These are phyloP conservation scores for Candida labiduridarum DNA, from an alignment of 1,139 yeast genomes.

Conservation along the genomic window DNA sequence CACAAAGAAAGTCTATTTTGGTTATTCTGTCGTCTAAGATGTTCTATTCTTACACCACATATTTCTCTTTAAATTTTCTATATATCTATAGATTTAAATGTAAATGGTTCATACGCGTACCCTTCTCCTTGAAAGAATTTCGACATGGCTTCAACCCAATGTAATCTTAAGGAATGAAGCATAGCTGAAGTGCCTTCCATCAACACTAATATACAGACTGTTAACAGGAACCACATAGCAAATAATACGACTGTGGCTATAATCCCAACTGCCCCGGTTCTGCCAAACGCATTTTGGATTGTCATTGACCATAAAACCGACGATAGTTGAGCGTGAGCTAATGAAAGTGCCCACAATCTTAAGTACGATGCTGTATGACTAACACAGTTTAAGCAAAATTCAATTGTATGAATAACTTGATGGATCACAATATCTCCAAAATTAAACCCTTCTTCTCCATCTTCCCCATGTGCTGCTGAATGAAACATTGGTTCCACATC, in stretches of 20 bases:
- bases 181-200: conserved; percentile 99
- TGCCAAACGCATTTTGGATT: conserved; percentile 72
- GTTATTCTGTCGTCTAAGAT: not conserved
- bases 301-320: conserved; percentile 97
- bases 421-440: conserved; percentile 96
- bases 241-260: conserved; percentile 74
- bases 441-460: conserved; percentile 56
- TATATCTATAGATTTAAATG: conserved; percentile 39
- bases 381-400: conserved; percentile 95
- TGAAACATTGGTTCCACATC: conserved; percentile 49
- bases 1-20: not conserved
- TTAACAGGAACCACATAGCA: conserved; percentile 92
- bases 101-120: conserved; percentile 80
- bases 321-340: conserved; percentile 96
- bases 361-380: conserved; percentile 98
- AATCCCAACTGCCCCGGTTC: conserved; percentile 69
- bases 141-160: conserved; percentile 99
- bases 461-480: conserved; percentile 25
- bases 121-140: conserved; percentile 98
- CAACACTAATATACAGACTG: conserved; percentile 86
- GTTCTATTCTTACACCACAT: not conserved
- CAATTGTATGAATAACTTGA: conserved; percentile 97
- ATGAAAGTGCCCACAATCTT: conserved; percentile 94
- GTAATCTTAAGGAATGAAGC: conserved; percentile 94
- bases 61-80: conserved; percentile 1